Evolutionary conservation across 2,329 filamentous ascomycete species (phyloP), one percentile per base, ranked within the genome.

Genomic region (Epichloe sylvatica): DNA sequence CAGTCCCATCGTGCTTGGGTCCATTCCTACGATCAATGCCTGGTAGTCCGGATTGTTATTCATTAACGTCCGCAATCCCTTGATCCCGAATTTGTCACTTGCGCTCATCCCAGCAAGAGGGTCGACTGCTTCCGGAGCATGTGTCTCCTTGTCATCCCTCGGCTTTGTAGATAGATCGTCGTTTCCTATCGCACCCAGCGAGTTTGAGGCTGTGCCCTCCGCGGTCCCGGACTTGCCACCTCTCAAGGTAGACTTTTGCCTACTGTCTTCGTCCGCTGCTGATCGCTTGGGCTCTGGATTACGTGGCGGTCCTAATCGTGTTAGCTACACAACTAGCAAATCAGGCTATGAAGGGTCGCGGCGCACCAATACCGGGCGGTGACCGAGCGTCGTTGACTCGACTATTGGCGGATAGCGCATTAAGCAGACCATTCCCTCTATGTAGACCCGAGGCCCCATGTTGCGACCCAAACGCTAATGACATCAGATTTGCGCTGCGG

Each of bases 1-100:
- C 37, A 83, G 64, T 11, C 78, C 78, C 37, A 83, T 66, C 9
- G 70, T 67, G 42, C 63, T 68, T 11, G 80, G 74, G 54, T 83
- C 79, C 55, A 81, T 71, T 3, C 80, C 80, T 42, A 73, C 71
- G 11, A 81, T 70, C 58, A 81, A 71, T 4, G 77, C 75, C 47
- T 76, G 77, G 61, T 81, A 83, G 55, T 81, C 77, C 13, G 77
- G 75, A 54, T 75, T 80, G 59, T 76, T 80, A 63, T 77, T 78
- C 72, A 83, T 81, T 62, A 83, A 65, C 34, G 77, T 76, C 50
- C 74, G 71, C 52, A 83, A 67, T 9, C 80, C 80, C 60, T 83
- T 83, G 45, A 83, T 69, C 4, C 80, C 80, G 72, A 74, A 84
- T 59, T 76, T 81, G 57, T 84, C 80, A 38, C 72, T 73, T 3